Conservation (phyloP, 75 land plant species). For the Selaginella moellendorffii region DNA sequence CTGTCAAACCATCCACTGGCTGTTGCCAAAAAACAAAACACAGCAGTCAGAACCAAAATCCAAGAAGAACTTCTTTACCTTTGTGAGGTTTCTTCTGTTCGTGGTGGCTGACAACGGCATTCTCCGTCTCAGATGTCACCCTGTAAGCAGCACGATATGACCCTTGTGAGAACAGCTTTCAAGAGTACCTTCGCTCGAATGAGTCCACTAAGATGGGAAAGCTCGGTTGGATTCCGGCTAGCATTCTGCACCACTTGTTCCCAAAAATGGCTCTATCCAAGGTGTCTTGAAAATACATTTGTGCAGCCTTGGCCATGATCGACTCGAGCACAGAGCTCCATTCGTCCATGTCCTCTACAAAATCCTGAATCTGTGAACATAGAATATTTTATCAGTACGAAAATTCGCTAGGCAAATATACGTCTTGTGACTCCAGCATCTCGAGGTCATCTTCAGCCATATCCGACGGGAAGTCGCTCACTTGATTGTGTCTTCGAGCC, state of each 20-base stretch:
- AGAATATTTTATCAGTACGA: too few species aligned
- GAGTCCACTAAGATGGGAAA: constrained; percentile 59
- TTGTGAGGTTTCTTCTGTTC: too few species aligned
- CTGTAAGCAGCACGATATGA: too few species aligned
- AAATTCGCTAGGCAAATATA: too few species aligned
- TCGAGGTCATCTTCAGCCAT: constrained; percentile 50
- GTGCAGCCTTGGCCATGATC: constrained; percentile 63
- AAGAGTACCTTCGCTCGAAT: constrained; percentile 30
- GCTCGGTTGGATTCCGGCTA: constrained; percentile 68
- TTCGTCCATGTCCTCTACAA: constrained; percentile 67
- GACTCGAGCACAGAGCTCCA: constrained; percentile 46
- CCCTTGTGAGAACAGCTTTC: too few species aligned
- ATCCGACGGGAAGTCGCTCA: constrained; percentile 45
- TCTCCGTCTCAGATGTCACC: too few species aligned
- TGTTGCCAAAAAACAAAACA: too few species aligned
- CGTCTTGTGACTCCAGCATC: constrained; percentile 72
- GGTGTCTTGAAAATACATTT: constrained; percentile 50
- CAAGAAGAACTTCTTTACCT: too few species aligned
- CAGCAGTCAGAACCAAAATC: too few species aligned
- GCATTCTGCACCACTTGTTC: constrained; percentile 71
- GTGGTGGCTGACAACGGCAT: too few species aligned
- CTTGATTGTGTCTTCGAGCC: constrained; percentile 44
- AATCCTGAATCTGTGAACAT: constrained; percentile 78
- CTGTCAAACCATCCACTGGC: too few species aligned
- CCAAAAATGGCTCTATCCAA: constrained; percentile 51